Base-by-base conservation (phyloP, 106 monocot genomes). In the Phalaenopsis aphrodite region DNA sequence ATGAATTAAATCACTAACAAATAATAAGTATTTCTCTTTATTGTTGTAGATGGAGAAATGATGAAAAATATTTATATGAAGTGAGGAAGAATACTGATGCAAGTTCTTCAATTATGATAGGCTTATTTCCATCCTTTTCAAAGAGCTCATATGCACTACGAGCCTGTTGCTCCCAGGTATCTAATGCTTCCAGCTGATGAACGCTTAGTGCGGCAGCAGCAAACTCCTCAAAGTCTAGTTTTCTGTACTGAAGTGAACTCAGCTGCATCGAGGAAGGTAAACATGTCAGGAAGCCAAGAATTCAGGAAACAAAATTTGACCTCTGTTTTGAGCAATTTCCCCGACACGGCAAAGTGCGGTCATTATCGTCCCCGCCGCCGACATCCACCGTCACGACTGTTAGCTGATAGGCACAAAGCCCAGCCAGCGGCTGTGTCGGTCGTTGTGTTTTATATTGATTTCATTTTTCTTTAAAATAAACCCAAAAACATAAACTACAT, bases 71-170 rank as follows among this genome's bases (percentile, higher is more conserved):
- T 5, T 61, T n/a, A 61, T 61, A 21, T 61, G 5, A 61, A 14
- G 71, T 12, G 39, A 71, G 38, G 42, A 16, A 55, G 75, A 77
- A 38, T 92, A 98, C 98, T 85, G 98, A 94, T 82, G 92, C 98
- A 75, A 98, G 92, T 85, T 98, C 98, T 78, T 98, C 94, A 12
- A 98, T 98, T 86, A 91, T 84, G 41, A 98, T 92, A 21, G 89
- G 78, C 43, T 86, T 85, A 83, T 94, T 98, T 15, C 92, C 94
- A 46, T 91, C 92, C 83, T 87, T 92, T 16, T 98, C 92, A 43
- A 98, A 98, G 38, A 92, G 77, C 21, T 92, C 92, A 75, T 87
- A 98, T 24, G 87, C 98, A 15, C 56, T 45, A 8, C 83, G 89
- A 66, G 94, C 88, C 72, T 90, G 94, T 42, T 88, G 89, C 82